These are phyloP conservation scores for Leccinum fallax DNA, from an alignment of 1,284 basidiomycete species.

Conservation along the genomic window DNA sequence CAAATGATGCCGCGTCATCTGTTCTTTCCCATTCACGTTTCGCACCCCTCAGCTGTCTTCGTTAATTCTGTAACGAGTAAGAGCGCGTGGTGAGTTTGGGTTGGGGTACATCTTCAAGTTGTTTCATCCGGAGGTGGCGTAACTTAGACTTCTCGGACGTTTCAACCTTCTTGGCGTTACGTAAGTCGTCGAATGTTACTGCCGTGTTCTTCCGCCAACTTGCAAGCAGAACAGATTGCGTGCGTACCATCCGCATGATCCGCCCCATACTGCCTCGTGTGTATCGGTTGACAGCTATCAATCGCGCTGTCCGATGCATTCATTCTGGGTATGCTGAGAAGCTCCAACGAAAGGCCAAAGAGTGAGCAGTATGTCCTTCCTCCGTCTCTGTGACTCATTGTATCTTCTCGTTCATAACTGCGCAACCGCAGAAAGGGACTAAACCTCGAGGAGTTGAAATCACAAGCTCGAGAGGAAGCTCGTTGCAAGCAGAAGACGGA, in stretches of 20 bases:
- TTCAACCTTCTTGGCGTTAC: neutral
- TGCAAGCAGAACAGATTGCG: neutral
- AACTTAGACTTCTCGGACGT: neutral
- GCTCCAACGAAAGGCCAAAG: conserved; percentile 44
- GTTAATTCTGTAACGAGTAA: neutral
- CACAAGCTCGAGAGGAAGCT: conserved; percentile 39
- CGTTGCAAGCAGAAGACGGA: conserved; percentile 36
- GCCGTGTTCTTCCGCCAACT: neutral
- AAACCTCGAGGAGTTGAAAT: conserved; percentile 43
- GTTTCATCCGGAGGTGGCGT: neutral
- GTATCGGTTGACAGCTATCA: conserved; percentile 1
- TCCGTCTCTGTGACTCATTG: neutral
- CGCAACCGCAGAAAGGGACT: conserved; percentile 43
- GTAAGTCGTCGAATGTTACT: neutral
- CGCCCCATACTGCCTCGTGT: conserved; percentile 1
- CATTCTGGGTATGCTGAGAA: conserved; percentile 46
- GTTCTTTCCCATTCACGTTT: neutral
- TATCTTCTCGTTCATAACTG: neutral
- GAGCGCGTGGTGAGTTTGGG: neutral
- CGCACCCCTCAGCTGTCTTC: neutral
- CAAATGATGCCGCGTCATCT: neutral
- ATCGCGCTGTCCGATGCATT: conserved; percentile 13
- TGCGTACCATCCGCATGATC: conserved; percentile 4
- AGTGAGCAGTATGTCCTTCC: conserved; percentile 40
- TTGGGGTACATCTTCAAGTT: neutral